Percentiles rank a stretch among this genome's conserved stretches.
These are phyloP conservation scores for Flaveria brownii DNA, from an alignment of 129 eudicot genomes.

Conservation along the genomic window DNA sequence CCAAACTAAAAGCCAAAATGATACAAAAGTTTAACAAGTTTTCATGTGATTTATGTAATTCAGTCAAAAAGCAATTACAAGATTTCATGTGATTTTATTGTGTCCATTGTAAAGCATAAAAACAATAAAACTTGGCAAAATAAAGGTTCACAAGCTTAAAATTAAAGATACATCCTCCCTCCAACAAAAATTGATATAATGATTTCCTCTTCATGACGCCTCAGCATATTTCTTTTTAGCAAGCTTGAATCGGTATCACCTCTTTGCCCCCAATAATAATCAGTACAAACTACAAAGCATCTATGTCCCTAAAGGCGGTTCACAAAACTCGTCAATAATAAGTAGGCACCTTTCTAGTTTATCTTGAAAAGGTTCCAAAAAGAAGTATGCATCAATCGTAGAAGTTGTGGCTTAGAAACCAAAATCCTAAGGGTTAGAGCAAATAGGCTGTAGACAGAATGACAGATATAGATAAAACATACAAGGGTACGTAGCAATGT, in stretches of 20 bases:
- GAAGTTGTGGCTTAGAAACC: too few relatives aligned
- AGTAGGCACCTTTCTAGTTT: too few relatives aligned
- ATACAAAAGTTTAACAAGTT: not conserved
- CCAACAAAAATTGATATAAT: not conserved
- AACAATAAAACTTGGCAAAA: slow-evolving; percentile 4
- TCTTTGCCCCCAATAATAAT: not conserved
- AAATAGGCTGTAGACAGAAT: too few relatives aligned
- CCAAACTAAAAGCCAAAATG: not conserved
- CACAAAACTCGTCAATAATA: not conserved
- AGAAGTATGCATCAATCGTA: too few relatives aligned
- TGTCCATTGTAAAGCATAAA: not conserved
- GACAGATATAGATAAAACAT: too few relatives aligned
- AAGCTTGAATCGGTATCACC: not conserved
- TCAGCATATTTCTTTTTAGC: not conserved
- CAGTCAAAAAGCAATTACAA: not conserved
- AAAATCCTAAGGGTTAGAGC: too few relatives aligned
- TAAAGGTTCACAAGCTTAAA: slow-evolving; percentile 10
- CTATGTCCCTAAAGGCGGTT: not conserved
- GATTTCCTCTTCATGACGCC: not conserved
- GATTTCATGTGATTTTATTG: not conserved
- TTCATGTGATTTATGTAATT: not conserved
- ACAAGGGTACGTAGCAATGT: too few relatives aligned
- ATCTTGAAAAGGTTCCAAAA: too few relatives aligned
- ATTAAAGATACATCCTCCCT: not conserved
- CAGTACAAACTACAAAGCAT: not conserved